A percentile compares a stretch with the other conserved stretches of the same genome.
phyloP scores from a whole-genome alignment of 176 grass and related monocot species.

The Hsuehochloa calcarea region DNA sequence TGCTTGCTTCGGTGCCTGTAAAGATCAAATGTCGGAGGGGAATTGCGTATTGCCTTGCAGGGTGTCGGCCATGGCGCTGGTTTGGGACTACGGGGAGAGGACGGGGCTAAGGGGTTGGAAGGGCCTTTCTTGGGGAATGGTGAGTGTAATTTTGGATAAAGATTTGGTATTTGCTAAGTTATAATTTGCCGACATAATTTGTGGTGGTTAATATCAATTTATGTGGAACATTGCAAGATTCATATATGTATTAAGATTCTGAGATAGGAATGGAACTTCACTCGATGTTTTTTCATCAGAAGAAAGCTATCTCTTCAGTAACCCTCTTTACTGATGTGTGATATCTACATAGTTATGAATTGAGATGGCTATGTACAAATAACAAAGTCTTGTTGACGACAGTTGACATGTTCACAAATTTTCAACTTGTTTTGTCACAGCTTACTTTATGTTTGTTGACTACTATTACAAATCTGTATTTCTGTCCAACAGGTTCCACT shows the following conservation, averaged over 20 bases:
- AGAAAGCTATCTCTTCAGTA: not conserved
- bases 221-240: not conserved
- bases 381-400: not conserved
- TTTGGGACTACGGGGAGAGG: conserved; percentile 86
- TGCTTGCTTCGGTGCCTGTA: not conserved
- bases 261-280: not conserved
- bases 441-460: conserved; percentile 1
- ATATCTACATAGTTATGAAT: not conserved
- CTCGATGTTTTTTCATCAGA: not conserved
- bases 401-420: not conserved
- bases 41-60: conserved; percentile 38
- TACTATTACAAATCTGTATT: conserved; percentile 9
- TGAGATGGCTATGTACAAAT: not conserved
- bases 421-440: conserved; percentile 11
- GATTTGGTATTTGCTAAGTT: not conserved
- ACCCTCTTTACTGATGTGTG: not conserved
- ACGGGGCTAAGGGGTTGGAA: conserved; percentile 78
- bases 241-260: not conserved
- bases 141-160: conserved; percentile 32
- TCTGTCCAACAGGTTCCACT: conserved; percentile 67
- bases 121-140: conserved; percentile 96
- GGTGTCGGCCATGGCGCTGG: conserved; percentile 83
- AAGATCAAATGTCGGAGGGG: conserved; percentile 19
- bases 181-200: not conserved
- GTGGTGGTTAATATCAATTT: not conserved